Base-by-base conservation (phyloP, 768 basidiomycete species). In the Saitozyma sp. region DNA sequence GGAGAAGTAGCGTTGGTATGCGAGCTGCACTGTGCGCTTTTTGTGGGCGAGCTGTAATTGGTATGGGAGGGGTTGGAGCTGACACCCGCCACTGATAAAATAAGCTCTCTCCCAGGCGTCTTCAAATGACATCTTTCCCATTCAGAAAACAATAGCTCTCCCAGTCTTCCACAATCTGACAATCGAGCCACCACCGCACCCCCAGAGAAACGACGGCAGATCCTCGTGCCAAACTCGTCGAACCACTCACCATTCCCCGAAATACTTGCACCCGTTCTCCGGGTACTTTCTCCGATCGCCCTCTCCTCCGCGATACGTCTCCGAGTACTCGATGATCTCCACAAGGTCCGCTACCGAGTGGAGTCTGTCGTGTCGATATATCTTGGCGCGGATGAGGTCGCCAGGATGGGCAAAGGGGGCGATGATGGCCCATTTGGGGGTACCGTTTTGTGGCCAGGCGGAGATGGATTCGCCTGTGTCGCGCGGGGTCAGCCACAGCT, bases 11-110 rank as follows among this genome's bases (percentile, higher is more conserved):
- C 75, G 64, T 41, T 64, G 14, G 51, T 76, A 76, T 29, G 75
- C 75, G 9, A 76, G 46, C 19, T 64, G 64, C 55, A 72, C 67
- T 6, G 73, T 75, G 40, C 62, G 65, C 20, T 64, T 85, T 77
- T 99, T 99, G 60, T 95, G 82, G 10, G 87, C 84, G 17, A 98
- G 85, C 71, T 98, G 96, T 3, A 83, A 86, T 37, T 88, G 86
- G 69, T 95, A 96, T 0, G 92, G 86, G 0, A 97, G 82, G 46
- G 89, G 91, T 82, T 96, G 93, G 76, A 92, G 92, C 78, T 98
- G 95, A 76, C 95, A 99, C 1, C 95, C 95, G 0, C 86, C 78
- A 49, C 79, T 78, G 61, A 9, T 50, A 60, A 14, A 50, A 39
- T 56, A 3, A 58, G 50, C 52, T 46, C 14, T 39, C 50, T 39